Percentiles rank a stretch among this genome's conserved stretches.
phyloP scores from a whole-genome alignment of 306 rosid genomes.

The Arachis stenosperma region DNA sequence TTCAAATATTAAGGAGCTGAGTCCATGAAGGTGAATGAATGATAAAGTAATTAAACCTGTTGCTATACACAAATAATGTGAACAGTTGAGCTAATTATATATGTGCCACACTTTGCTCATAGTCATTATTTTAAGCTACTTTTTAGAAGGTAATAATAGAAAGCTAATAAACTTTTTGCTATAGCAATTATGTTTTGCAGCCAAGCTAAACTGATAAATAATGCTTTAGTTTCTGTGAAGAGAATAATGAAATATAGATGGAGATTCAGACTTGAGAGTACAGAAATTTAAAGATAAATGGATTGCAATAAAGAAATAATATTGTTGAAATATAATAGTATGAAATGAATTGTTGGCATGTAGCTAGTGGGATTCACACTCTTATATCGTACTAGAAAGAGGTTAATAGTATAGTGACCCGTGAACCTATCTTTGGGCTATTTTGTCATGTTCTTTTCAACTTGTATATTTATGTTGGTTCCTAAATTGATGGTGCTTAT shows the following conservation, averaged over 20 bases:
- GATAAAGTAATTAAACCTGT: no score
- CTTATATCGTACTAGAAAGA: constrained; percentile 27
- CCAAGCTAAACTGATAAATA: not conserved
- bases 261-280: not conserved
- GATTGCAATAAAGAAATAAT: constrained; percentile 22
- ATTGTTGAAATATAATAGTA: constrained; percentile 21
- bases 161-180: constrained; percentile 41
- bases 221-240: not conserved
- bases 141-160: constrained; percentile 20
- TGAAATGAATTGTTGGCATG: constrained; percentile 42
- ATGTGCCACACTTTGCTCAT: no score
- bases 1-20: not conserved
- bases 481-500: no score
- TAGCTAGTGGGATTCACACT: constrained; percentile 33
- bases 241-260: not conserved
- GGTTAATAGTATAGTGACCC: constrained; percentile 46
- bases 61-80: no score
- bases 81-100: no score
- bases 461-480: no score
- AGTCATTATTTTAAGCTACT: not conserved
- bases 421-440: no score
- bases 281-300: constrained; percentile 43
- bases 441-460: no score
- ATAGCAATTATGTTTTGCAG: constrained; percentile 19
- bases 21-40: no score